phyloP scores from a whole-genome alignment of 75 land plant genomes.

The Selaginella tamariscina region DNA sequence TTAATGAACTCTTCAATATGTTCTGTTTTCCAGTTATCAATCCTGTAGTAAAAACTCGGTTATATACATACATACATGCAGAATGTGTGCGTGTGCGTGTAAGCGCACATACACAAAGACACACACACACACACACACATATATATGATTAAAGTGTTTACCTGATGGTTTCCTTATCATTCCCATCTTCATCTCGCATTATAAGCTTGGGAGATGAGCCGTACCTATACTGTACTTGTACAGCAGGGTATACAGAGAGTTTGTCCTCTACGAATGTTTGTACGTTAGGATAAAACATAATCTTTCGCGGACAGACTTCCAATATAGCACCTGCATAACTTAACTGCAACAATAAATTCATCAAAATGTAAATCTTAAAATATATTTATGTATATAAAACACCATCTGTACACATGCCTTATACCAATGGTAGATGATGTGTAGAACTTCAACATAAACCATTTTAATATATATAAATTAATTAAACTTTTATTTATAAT shows the following conservation, averaged over 20 bases:
- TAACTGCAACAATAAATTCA: slow-evolving; percentile 40
- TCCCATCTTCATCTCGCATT: slow-evolving; percentile 60
- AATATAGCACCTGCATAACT: slow-evolving; percentile 71
- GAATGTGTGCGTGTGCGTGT: neutral
- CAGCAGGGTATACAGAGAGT: slow-evolving; percentile 40
- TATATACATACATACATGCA: neutral
- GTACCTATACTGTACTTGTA: slow-evolving; percentile 58
- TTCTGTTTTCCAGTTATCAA: slow-evolving; percentile 94
- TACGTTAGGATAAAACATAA: slow-evolving; percentile 78
- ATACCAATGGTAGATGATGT: slow-evolving; percentile 4
- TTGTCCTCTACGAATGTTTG: slow-evolving; percentile 84
- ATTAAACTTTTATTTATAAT: too few relatives aligned
- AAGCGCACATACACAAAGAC: neutral
- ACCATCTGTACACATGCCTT: neutral
- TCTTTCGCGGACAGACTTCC: slow-evolving; percentile 90
- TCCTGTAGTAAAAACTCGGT: slow-evolving; percentile 32
- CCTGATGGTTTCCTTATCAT: slow-evolving; percentile 80
- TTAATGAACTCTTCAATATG: slow-evolving; percentile 64
- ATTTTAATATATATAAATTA: neutral
- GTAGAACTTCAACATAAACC: neutral
- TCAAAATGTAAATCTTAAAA: neutral
- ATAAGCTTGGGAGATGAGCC: slow-evolving; percentile 76
- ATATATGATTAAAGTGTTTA: slow-evolving; percentile 3
- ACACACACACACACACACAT: neutral
- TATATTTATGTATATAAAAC: neutral